Evolutionary conservation across 345 rosid genomes (phyloP).

Genomic region (Camelina sativa): DNA sequence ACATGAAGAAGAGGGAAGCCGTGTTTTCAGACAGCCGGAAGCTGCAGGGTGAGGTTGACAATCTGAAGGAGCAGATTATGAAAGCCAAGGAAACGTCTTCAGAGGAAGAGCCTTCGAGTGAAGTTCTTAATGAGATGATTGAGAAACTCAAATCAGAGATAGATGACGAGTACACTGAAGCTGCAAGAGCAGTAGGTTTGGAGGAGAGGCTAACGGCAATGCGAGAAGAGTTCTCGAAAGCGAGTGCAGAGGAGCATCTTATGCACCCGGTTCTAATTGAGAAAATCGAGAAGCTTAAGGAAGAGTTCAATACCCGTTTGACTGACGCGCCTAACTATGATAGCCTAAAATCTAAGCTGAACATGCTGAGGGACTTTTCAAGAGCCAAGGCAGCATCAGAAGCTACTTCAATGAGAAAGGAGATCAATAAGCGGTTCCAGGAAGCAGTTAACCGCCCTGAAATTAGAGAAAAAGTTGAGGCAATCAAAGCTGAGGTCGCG

Average conservation of each 20-base stretch:
- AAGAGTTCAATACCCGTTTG: conserved; percentile 61
- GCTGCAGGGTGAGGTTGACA: conserved; percentile 71
- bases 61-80: conserved; percentile 67
- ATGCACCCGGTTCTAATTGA: conserved; percentile 61
- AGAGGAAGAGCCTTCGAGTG: conserved; percentile 49
- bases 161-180: conserved; percentile 73
- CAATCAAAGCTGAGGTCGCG: conserved; percentile 58
- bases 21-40: conserved; percentile 52
- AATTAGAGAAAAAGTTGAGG: conserved; percentile 68
- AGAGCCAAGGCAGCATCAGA: conserved; percentile 56
- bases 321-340: conserved; percentile 64
- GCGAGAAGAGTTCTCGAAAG: conserved; percentile 60
- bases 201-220: conserved; percentile 54
- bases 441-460: conserved; percentile 63
- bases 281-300: conserved; percentile 67
- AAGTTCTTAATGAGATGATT: conserved; percentile 64
- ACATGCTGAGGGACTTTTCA: conserved; percentile 71
- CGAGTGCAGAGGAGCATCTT: conserved; percentile 57
- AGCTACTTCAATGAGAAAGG: conserved; percentile 49
- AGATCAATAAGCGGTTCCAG: conserved; percentile 62
- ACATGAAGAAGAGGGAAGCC: conserved; percentile 74
- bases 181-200: conserved; percentile 63
- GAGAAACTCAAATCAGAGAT: conserved; percentile 71
- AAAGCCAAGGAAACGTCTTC: conserved; percentile 69
- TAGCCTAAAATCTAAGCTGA: conserved; percentile 67